Conservation (phyloP, 208 protist genomes). For the Strigomonas culicis region DNA sequence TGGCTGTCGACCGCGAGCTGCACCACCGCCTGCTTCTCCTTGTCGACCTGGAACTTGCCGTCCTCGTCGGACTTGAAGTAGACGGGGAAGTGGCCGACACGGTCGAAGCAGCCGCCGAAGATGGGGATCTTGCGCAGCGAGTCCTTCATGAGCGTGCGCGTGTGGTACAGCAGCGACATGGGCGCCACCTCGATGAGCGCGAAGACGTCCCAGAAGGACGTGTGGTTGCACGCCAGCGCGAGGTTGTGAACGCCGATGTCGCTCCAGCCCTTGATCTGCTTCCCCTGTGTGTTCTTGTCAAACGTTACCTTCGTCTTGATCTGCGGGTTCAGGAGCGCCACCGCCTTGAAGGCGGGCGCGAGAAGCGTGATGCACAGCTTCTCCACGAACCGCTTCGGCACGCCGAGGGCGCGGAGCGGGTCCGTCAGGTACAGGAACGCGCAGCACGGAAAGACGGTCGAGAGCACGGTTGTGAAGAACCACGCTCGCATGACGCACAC, state of each 20-base stretch:
- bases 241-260: slow-evolving; percentile 15
- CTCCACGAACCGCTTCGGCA: slow-evolving; percentile 22
- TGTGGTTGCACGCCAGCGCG: slow-evolving; percentile 21
- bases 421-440: slow-evolving; percentile 31
- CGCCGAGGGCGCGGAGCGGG: slow-evolving; percentile 38
- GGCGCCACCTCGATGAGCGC: slow-evolving; percentile 32
- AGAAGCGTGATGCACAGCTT: slow-evolving; percentile 24
- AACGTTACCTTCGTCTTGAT: slow-evolving; percentile 29
- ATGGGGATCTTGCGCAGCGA: slow-evolving; percentile 50
- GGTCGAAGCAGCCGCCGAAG: slow-evolving; percentile 53
- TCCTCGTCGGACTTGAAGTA: slow-evolving; percentile 69
- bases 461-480: slow-evolving; percentile 33
- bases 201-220: slow-evolving; percentile 67
- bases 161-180: slow-evolving; percentile 21
- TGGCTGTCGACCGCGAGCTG: slow-evolving; percentile 36
- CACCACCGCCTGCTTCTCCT: slow-evolving; percentile 55
- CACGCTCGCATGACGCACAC: slow-evolving; percentile 35
- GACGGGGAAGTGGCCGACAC: slow-evolving; percentile 72
- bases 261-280: slow-evolving; percentile 21
- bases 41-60: slow-evolving; percentile 58
- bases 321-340: slow-evolving; percentile 42
- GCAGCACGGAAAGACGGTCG: slow-evolving; percentile 25
- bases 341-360: slow-evolving; percentile 23
- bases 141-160: slow-evolving; percentile 55
- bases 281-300: slow-evolving; percentile 31